Percentiles rank a stretch among this genome's conserved stretches.
These are phyloP conservation scores for Acorus gramineus DNA, from an alignment of 106 monocot genomes.

Conservation along the genomic window DNA sequence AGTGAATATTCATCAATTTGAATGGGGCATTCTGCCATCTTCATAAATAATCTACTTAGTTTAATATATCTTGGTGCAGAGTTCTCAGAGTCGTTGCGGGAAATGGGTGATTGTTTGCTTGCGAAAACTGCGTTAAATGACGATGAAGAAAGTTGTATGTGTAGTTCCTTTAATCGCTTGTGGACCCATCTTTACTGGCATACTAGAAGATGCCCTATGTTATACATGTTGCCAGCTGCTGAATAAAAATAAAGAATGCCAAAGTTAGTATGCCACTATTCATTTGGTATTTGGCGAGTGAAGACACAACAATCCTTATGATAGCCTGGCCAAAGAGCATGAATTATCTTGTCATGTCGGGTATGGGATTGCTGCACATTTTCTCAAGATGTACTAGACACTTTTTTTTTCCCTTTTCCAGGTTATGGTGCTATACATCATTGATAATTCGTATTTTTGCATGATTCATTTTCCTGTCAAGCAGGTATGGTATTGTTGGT, in stretches of 20 bases:
- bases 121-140: constrained; percentile 59
- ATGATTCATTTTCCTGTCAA: background rate
- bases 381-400: background rate
- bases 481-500: constrained; percentile 44
- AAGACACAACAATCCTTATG: no score
- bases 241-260: no score
- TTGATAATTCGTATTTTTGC: constrained; percentile 3
- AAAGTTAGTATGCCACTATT: no score
- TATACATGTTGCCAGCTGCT: no score
- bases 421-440: background rate
- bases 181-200: background rate
- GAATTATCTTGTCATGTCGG: no score
- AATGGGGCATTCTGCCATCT: background rate
- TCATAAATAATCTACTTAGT: background rate
- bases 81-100: constrained; percentile 66
- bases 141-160: constrained; percentile 71
- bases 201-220: no score
- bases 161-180: background rate
- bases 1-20: background rate
- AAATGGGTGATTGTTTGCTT: constrained; percentile 71
- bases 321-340: no score
- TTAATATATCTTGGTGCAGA: constrained; percentile 28
- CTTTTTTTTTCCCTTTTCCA: background rate
- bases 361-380: background rate
- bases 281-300: no score